phyloP scores from a whole-genome alignment of 2,329 filamentous ascomycete genomes.

The Aspergillus persii region DNA sequence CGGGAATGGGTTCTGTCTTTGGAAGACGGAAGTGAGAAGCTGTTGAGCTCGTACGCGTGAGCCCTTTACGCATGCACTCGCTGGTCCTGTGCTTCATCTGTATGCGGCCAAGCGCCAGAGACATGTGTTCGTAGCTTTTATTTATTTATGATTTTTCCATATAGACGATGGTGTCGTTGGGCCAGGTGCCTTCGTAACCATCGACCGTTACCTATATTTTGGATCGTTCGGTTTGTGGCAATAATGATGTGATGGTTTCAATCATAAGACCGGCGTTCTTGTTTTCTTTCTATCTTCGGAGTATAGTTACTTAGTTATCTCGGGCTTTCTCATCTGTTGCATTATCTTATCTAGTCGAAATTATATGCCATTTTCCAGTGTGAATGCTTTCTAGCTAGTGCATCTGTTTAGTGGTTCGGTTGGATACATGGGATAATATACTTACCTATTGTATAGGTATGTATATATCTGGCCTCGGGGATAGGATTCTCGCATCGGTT shows the following conservation, averaged over 20 bases:
- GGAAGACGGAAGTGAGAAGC: constrained; percentile 27
- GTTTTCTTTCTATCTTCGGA: not conserved
- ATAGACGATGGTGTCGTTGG: not conserved
- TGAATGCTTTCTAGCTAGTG: no score
- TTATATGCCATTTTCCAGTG: no score
- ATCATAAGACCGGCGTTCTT: not conserved
- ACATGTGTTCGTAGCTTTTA: not conserved
- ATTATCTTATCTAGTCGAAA: no score
- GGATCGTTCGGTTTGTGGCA: not conserved
- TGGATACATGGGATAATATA: no score
- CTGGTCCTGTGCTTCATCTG: not conserved
- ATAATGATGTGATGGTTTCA: not conserved
- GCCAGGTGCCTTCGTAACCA: not conserved
- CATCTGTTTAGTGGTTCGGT: no score
- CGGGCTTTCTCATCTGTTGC: not conserved
- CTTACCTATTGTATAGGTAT: no score
- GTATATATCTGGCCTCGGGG: no score
- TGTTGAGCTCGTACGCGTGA: constrained; percentile 13
- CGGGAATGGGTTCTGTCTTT: constrained; percentile 62
- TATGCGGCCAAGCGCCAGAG: not conserved
- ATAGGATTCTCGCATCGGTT: no score
- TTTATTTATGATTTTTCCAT: not conserved
- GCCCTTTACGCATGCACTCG: not conserved
- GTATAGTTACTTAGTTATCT: not conserved
- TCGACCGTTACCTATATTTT: not conserved